Base-by-base conservation (phyloP, 305 asterid genomes). In the Fraxinus paxiana region DNA sequence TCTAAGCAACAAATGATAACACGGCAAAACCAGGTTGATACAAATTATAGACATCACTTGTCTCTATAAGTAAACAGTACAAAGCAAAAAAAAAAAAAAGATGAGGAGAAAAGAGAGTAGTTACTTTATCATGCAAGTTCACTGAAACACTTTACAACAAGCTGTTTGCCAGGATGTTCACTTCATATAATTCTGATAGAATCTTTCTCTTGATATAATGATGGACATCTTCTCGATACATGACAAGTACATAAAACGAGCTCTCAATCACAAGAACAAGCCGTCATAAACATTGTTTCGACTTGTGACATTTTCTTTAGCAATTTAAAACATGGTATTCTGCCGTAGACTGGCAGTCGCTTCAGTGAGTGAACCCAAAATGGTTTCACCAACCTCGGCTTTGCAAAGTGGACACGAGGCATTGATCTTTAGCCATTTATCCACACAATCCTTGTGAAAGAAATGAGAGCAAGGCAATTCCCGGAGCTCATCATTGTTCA, bases 381-480 rank as follows among this genome's bases (percentile, higher is more conserved):
- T 37, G 61, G 94, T 91, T 81, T 94, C 95, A 20, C 98, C 98
- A 75, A 92, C 97, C 78, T 94, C 98, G 1, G 94, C 91, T 88
- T 95, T 95, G 91, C 99, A 95, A 59, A 95, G 97, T 18, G 99
- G 98, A 79, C 99, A 95, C 0, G 93, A 75, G 10, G 98, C 96
- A 35, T 95, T 95, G 89, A 95, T 89, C 83, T 91, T 91, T 79
- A 95, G 92, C 99, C 99, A 95, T 86, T 94, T 94, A 79, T 94
- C 99, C 8, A 95, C 97, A 22, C 99, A 95, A 46, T 94, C 98
- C 87, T 91, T 94, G 96, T 93, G 98, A 78, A 95, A 91, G 90
- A 91, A 92, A 87, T 95, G 98, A 46, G 90, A 79, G 87, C 98
- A 95, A 6, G 97, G 95, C 78, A 95, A 83, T 86, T 94, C 99